phyloP scores from a whole-genome alignment of 2,329 filamentous ascomycete genomes.

The Exophiala lecanii-corni region DNA sequence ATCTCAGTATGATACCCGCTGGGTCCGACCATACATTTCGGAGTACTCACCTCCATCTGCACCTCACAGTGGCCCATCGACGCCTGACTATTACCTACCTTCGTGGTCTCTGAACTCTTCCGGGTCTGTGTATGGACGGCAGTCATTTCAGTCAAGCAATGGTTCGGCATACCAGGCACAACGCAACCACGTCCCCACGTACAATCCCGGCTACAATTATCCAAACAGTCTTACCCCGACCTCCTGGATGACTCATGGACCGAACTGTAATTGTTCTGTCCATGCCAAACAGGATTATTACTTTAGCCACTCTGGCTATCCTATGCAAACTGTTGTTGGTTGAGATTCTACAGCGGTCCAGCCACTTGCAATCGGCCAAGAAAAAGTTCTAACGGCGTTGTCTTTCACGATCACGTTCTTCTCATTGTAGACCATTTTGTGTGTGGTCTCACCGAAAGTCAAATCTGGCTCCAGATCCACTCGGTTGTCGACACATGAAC shows the following conservation, averaged over 20 bases:
- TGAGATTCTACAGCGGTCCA: constrained; percentile 16
- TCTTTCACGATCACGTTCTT: constrained; percentile 14
- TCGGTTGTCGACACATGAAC: neutral
- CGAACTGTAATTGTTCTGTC: constrained; percentile 45
- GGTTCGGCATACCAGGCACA: constrained; percentile 20
- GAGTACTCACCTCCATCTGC: constrained; percentile 50
- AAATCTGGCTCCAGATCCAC: neutral
- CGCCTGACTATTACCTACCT: constrained; percentile 44
- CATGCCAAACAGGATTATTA: constrained; percentile 49
- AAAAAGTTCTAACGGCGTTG: constrained; percentile 15
- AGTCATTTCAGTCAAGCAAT: constrained; percentile 15
- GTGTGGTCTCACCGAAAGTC: neutral
- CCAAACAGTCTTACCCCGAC: constrained; percentile 24
- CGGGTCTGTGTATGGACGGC: constrained; percentile 14
- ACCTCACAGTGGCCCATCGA: constrained; percentile 44
- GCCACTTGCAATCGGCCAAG: constrained; percentile 9
- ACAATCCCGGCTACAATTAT: constrained; percentile 15
- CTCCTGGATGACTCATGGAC: constrained; percentile 45
- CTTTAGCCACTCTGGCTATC: constrained; percentile 31
- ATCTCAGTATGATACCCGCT: constrained; percentile 46
- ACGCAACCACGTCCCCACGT: constrained; percentile 19
- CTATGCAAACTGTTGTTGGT: constrained; percentile 26
- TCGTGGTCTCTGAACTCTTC: constrained; percentile 38
- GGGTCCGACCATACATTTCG: constrained; percentile 45
- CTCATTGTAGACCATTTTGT: constrained; percentile 3